Conservation (phyloP, 331 rosid genomes). For the Malus hybrid region DNA sequence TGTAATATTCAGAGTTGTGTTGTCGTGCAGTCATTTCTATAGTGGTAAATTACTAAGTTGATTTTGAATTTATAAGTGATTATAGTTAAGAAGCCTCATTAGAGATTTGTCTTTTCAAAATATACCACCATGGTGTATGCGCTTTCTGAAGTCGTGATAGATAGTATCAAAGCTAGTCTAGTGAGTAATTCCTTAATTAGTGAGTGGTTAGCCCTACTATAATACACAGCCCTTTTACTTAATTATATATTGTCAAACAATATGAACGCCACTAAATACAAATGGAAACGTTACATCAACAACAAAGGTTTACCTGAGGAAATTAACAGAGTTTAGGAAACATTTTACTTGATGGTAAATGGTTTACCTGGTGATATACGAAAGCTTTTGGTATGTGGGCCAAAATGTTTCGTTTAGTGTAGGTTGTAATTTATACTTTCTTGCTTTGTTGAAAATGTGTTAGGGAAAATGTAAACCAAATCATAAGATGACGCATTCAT, state of each 20-base stretch:
- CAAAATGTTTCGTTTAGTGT: slow-evolving; percentile 37
- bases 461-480: slow-evolving; percentile 53
- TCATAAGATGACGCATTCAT: slow-evolving; percentile 44
- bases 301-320: neutral
- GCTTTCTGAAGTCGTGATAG: no score
- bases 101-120: no score
- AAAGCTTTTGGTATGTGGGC: slow-evolving; percentile 32
- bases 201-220: no score
- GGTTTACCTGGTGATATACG: neutral
- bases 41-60: no score
- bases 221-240: neutral
- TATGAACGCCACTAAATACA: neutral
- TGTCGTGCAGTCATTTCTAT: neutral
- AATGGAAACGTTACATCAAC: neutral
- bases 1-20: neutral
- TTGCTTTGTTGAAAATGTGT: slow-evolving; percentile 76
- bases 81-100: no score
- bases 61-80: no score
- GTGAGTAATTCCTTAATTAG: no score
- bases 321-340: neutral
- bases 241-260: neutral
- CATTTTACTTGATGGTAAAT: slow-evolving; percentile 10
- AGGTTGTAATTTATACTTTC: slow-evolving; percentile 32
- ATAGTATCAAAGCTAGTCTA: no score
- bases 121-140: no score